These are phyloP conservation scores for Ormosia emarginata DNA, from an alignment of 306 rosid genomes.

Conservation along the genomic window DNA sequence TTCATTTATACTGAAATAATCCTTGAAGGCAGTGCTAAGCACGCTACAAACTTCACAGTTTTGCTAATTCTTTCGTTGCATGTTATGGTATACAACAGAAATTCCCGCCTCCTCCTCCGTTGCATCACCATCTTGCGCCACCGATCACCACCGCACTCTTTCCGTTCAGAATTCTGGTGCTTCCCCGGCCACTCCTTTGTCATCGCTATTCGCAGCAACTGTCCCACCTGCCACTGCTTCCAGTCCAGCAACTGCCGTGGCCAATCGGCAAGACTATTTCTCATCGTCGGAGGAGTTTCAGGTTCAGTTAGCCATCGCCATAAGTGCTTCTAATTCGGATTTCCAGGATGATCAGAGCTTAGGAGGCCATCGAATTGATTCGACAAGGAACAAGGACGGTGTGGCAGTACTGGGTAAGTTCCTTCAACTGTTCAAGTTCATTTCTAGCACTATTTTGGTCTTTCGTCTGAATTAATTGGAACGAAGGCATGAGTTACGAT, in stretches of 20 bases:
- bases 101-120: slow-evolving; percentile 24
- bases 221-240: background rate
- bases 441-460: no score
- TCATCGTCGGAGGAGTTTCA: slow-evolving; percentile 95
- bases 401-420: slow-evolving; percentile 92
- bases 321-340: slow-evolving; percentile 94
- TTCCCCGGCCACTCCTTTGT: slow-evolving; percentile 41
- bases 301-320: slow-evolving; percentile 95
- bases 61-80: no score
- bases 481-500: background rate
- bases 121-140: slow-evolving; percentile 36
- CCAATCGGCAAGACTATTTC: slow-evolving; percentile 62
- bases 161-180: slow-evolving; percentile 29
- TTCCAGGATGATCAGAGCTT: slow-evolving; percentile 74
- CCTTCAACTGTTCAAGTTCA: background rate
- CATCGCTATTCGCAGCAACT: slow-evolving; percentile 31
- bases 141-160: slow-evolving; percentile 52
- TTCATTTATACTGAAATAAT: no score
- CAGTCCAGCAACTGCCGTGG: background rate
- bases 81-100: no score
- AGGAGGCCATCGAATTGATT: slow-evolving; percentile 58
- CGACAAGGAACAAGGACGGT: slow-evolving; percentile 43
- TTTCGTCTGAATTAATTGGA: background rate
- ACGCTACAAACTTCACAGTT: no score
- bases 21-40: no score